Conservation (phyloP, 805 yeast species). For the Wickerhamiella allomyrinae region DNA sequence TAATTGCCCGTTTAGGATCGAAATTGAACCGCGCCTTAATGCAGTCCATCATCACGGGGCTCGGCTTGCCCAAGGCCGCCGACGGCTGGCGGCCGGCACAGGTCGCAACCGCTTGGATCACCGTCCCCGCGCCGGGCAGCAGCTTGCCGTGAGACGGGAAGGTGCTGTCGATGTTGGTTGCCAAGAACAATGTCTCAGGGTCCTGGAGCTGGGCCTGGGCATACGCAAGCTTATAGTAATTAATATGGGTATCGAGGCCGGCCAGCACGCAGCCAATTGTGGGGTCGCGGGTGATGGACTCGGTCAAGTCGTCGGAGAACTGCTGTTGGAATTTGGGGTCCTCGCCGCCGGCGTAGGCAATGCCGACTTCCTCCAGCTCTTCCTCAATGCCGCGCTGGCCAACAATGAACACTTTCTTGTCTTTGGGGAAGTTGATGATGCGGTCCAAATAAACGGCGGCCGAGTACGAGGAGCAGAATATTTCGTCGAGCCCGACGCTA, state of each 20-base stretch:
- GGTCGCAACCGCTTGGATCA: conserved; percentile 59
- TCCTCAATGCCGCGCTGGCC: conserved; percentile 80
- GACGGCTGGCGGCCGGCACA: conserved; percentile 74
- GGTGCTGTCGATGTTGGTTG: conserved; percentile 90
- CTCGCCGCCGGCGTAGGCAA: conserved; percentile 66
- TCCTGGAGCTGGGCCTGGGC: conserved; percentile 69
- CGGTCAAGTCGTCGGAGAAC: conserved; percentile 34
- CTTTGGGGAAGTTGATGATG: conserved; percentile 58
- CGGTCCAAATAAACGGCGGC: conserved; percentile 73
- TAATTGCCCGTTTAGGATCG: conserved; percentile 47
- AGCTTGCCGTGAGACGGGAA: conserved; percentile 78
- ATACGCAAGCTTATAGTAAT: conserved; percentile 66
- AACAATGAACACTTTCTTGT: conserved; percentile 71
- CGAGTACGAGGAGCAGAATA: conserved; percentile 87
- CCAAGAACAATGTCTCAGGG: conserved; percentile 58
- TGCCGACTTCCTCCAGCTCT: conserved; percentile 65
- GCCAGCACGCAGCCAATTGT: conserved; percentile 78
- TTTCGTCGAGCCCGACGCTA: conserved; percentile 39
- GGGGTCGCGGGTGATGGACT: conserved; percentile 39
- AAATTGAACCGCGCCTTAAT: conserved; percentile 51
- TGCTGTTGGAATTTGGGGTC: conserved; percentile 42
- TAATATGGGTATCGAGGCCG: conserved; percentile 65
- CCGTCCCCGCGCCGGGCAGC: conserved; percentile 91
- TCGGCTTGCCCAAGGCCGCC: conserved; percentile 80
- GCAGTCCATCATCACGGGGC: conserved; percentile 77